These are phyloP conservation scores for Tulasnella sp. DNA, from an alignment of 768 basidiomycete species.

Conservation along the genomic window DNA sequence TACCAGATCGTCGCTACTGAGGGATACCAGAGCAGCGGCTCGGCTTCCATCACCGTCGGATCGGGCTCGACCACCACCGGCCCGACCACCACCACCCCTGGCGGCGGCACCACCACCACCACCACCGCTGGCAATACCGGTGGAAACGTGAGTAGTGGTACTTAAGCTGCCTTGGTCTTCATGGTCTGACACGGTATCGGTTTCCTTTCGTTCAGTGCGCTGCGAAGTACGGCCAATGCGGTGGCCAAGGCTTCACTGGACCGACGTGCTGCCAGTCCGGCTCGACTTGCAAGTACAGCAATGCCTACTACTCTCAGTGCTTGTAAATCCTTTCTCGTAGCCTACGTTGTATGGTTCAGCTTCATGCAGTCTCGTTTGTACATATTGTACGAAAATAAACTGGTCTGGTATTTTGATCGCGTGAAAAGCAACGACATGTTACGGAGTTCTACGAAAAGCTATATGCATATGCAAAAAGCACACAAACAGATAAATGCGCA, in stretches of 20 bases:
- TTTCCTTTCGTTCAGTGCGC: background rate
- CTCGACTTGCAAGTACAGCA: conserved; percentile 5
- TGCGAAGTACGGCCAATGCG: background rate
- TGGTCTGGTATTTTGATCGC: too few relatives aligned
- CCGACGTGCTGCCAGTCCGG: conserved; percentile 6
- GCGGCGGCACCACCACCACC: background rate
- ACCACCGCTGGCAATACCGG: background rate
- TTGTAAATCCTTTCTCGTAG: too few relatives aligned
- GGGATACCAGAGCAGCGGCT: conserved; percentile 35
- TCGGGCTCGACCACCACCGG: background rate
- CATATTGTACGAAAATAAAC: background rate
- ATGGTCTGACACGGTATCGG: background rate
- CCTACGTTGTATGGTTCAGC: background rate
- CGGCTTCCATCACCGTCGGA: conserved; percentile 23
- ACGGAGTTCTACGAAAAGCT: too few relatives aligned
- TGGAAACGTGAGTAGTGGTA: background rate
- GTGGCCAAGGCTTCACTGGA: conserved; percentile 3
- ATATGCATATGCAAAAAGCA: too few relatives aligned
- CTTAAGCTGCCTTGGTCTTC: background rate
- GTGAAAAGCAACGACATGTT: too few relatives aligned
- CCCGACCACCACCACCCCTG: background rate
- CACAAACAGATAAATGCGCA: too few relatives aligned
- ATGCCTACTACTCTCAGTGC: background rate
- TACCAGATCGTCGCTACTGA: conserved; percentile 41
- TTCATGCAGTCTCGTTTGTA: background rate